Conservation (phyloP, 1,284 basidiomycete species). For the Apiotrichum akiyoshidainum region DNA sequence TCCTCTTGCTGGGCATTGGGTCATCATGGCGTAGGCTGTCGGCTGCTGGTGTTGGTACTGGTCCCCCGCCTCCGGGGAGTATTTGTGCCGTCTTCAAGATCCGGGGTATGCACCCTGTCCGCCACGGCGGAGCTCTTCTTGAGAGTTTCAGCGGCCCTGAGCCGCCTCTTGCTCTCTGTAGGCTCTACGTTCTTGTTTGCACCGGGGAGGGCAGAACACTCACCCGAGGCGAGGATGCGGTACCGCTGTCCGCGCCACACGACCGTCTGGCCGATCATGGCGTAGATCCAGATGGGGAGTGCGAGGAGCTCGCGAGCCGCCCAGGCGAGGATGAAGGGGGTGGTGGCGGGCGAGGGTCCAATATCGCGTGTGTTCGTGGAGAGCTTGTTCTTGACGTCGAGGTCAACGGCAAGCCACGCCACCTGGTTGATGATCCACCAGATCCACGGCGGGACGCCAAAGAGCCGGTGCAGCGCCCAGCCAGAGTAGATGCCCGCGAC, state of each 20-base stretch:
- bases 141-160: no score
- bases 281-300: constrained; percentile 77
- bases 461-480: constrained; percentile 58
- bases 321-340: constrained; percentile 71
- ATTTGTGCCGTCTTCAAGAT: no score
- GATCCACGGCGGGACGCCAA: constrained; percentile 59
- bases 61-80: no score
- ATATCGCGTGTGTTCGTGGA: constrained; percentile 63
- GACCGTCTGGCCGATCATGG: constrained; percentile 73
- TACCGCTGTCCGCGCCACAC: constrained; percentile 68
- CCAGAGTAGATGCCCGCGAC: constrained; percentile 65
- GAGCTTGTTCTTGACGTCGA: constrained; percentile 39
- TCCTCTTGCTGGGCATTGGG: no score
- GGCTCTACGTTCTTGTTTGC: no score
- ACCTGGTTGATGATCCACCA: constrained; percentile 71
- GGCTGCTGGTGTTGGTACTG: no score
- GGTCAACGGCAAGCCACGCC: constrained; percentile 54
- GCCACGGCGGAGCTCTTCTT: no score
- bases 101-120: no score
- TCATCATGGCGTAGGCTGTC: no score
- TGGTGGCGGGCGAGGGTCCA: constrained; percentile 58
- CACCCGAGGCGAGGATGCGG: constrained; percentile 41
- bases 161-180: no score
- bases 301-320: constrained; percentile 69
- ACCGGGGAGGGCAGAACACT: constrained; percentile 6